These are phyloP conservation scores for Olyra latifolia DNA, from an alignment of 176 grass and related monocot genomes.

Conservation along the genomic window DNA sequence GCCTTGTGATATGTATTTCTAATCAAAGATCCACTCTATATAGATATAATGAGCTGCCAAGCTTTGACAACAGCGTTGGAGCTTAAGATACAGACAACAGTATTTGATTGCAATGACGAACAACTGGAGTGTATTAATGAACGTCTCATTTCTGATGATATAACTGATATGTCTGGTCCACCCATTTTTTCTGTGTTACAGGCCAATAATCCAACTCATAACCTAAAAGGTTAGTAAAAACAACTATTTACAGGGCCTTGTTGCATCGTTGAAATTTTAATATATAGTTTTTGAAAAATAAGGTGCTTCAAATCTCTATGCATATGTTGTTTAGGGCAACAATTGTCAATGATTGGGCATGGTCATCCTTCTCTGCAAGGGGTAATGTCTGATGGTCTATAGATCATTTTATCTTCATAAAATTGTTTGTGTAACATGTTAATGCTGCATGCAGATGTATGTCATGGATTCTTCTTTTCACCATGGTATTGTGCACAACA, in stretches of 20 bases:
- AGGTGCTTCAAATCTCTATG: constrained; percentile 5
- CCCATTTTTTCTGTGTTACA: constrained; percentile 7
- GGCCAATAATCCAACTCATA: not conserved
- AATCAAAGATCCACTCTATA: not conserved
- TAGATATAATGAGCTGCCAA: constrained; percentile 1
- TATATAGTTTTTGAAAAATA: not conserved
- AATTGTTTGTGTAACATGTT: constrained; percentile 3
- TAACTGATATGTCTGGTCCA: not conserved
- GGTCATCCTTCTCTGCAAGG: constrained; percentile 26
- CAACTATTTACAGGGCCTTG: not conserved
- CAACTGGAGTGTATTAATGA: constrained; percentile 6
- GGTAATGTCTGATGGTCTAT: constrained; percentile 3
- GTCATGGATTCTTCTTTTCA: constrained; percentile 24
- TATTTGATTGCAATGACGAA: constrained; percentile 13
- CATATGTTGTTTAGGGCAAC: constrained; percentile 15
- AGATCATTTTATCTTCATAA: not conserved
- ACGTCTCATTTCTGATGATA: not conserved
- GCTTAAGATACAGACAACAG: not conserved
- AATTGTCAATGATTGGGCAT: constrained; percentile 21
- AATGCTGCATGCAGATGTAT: constrained; percentile 17
- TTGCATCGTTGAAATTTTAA: not conserved
- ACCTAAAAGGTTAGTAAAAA: constrained; percentile 17
- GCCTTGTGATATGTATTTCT: not conserved
- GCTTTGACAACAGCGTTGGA: not conserved
- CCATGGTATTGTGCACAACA: constrained; percentile 15